These are phyloP conservation scores for Trametes hirsuta DNA, from an alignment of 1,284 basidiomycete species.

Conservation along the genomic window DNA sequence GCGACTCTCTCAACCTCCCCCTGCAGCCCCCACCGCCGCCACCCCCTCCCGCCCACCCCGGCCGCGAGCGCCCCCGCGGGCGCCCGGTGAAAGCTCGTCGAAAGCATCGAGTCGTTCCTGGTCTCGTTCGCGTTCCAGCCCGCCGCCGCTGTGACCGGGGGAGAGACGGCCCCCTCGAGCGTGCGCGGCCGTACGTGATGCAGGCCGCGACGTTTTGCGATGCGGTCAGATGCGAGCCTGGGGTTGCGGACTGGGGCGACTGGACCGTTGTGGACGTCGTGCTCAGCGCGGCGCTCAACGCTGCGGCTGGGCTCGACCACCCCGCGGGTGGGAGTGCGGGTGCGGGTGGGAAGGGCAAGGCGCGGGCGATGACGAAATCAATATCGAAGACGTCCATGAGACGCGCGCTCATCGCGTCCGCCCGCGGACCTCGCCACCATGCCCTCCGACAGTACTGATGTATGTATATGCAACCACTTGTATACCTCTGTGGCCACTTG, in stretches of 20 bases:
- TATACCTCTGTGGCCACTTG: too few relatives aligned
- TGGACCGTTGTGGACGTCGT: conserved; percentile 43
- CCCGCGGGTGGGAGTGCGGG: neutral
- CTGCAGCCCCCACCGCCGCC: conserved; percentile 21
- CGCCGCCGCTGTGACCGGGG: neutral
- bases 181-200: conserved; percentile 39
- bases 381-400: conserved; percentile 3
- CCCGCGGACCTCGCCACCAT: conserved; percentile 28
- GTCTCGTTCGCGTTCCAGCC: conserved; percentile 36
- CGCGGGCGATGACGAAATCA: neutral
- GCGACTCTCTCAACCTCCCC: conserved; percentile 26
- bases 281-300: conserved; percentile 41
- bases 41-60: conserved; percentile 27
- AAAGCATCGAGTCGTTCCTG: conserved; percentile 42
- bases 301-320: neutral
- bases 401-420: conserved; percentile 26
- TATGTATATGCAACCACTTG: too few relatives aligned
- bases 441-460: too few relatives aligned
- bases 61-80: conserved; percentile 19
- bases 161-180: conserved; percentile 28
- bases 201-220: conserved; percentile 36
- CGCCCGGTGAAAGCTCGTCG: conserved; percentile 34
- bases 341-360: neutral
- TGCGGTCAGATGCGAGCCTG: conserved; percentile 25
- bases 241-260: conserved; percentile 26